phyloP scores from a whole-genome alignment of 345 rosid genomes.

The Angophora floribunda region DNA sequence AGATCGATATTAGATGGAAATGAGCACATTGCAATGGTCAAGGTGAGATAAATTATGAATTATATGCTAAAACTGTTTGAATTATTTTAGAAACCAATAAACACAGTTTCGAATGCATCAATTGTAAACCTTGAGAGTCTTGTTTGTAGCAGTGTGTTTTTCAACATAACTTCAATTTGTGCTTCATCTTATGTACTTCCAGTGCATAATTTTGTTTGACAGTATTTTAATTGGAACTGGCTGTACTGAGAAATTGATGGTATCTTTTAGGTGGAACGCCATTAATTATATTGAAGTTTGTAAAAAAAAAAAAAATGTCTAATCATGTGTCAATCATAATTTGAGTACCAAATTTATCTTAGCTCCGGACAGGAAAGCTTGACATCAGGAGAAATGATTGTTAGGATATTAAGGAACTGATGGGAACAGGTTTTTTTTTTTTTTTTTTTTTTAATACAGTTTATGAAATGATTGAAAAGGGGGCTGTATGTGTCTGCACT shows the following conservation, averaged over 20 bases:
- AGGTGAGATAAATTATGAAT: not conserved
- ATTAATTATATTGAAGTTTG: no score
- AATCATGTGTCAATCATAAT: not conserved
- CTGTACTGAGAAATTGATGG: not conserved
- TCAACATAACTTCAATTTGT: not conserved
- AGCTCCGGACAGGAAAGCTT: not conserved
- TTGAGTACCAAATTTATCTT: not conserved
- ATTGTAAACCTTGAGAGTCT: not conserved
- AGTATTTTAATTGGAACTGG: not conserved
- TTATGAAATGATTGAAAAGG: not conserved
- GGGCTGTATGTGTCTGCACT: not conserved
- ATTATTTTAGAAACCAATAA: not conserved
- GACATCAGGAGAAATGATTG: not conserved
- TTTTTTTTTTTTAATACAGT: not conserved
- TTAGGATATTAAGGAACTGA: rapidly evolving
- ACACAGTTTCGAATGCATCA: not conserved
- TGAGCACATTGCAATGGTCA: not conserved
- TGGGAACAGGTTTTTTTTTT: no score
- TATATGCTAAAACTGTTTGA: not conserved
- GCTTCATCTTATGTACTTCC: not conserved
- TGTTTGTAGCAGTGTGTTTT: rapidly evolving
- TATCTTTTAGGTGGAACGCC: not conserved
- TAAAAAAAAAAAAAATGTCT: no score
- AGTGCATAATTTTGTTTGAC: not conserved
- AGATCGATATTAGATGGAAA: not conserved